Conservation (phyloP, 768 basidiomycete genomes). For the Pleurotus giganteus region DNA sequence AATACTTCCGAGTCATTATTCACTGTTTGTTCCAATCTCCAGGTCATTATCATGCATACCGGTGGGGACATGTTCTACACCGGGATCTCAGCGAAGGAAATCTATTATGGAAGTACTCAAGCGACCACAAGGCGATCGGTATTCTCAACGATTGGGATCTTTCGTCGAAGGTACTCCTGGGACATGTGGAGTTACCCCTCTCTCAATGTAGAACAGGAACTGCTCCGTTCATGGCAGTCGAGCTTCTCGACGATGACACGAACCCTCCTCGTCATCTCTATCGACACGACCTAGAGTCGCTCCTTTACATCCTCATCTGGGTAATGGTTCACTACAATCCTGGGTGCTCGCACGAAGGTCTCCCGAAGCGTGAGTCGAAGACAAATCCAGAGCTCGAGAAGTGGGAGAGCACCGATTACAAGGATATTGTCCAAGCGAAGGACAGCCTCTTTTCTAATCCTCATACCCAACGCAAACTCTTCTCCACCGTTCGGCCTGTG, state of each 20-base stretch:
- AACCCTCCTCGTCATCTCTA: slow-evolving; percentile 20
- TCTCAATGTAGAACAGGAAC: slow-evolving; percentile 18
- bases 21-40: not conserved
- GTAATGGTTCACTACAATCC: not conserved
- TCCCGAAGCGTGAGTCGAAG: not conserved
- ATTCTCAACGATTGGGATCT: slow-evolving; percentile 30
- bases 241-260: slow-evolving; percentile 18
- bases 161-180: not conserved
- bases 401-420: not conserved
- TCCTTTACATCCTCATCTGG: slow-evolving; percentile 24
- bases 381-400: not conserved
- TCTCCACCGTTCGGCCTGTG: not conserved
- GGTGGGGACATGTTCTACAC: slow-evolving; percentile 20
- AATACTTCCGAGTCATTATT: not conserved
- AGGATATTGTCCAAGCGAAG: not conserved
- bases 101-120: slow-evolving; percentile 21
- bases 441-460: not conserved
- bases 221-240: slow-evolving; percentile 30
- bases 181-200: slow-evolving; percentile 1
- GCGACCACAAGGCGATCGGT: slow-evolving; percentile 12
- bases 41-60: slow-evolving; percentile 27
- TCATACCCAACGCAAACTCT: not conserved
- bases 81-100: slow-evolving; percentile 28
- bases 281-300: slow-evolving; percentile 31
- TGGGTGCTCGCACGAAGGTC: not conserved